These are phyloP conservation scores for Oenanthe sinensis DNA, from an alignment of 129 eudicot genomes.

Conservation along the genomic window DNA sequence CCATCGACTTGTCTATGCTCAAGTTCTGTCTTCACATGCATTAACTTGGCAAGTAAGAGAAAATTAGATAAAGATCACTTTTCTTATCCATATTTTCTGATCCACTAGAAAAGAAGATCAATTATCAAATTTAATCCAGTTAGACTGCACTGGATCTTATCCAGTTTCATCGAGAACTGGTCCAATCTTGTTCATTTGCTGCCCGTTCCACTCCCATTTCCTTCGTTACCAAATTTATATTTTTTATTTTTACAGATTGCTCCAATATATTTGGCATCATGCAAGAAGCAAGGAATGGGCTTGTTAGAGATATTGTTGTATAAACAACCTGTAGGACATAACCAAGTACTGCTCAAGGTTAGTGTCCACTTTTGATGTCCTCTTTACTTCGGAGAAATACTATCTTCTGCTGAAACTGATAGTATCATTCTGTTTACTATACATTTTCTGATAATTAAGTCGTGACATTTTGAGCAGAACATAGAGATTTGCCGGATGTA, in stretches of 20 bases:
- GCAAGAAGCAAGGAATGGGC: slow-evolving; percentile 78
- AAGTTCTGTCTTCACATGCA: slow-evolving; percentile 82
- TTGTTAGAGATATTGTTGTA: slow-evolving; percentile 76
- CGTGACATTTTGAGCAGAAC: slow-evolving; percentile 32
- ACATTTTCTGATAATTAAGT: slow-evolving; percentile 5
- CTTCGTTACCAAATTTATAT: neutral
- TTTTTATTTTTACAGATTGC: slow-evolving; percentile 48
- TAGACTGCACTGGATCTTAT: neutral
- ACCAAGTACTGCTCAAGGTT: slow-evolving; percentile 70
- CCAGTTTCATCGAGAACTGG: neutral
- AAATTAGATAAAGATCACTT: slow-evolving; percentile 7
- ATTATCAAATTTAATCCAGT: neutral
- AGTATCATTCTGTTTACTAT: neutral
- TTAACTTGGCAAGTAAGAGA: slow-evolving; percentile 93
- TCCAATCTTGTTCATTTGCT: neutral
- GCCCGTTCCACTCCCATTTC: neutral
- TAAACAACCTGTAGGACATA: slow-evolving; percentile 80
- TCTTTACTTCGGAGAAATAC: neutral
- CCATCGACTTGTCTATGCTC: slow-evolving; percentile 89
- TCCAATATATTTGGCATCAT: slow-evolving; percentile 81
- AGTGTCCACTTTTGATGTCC: neutral
- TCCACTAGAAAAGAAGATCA: neutral
- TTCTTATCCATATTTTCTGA: neutral
- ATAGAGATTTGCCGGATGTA: slow-evolving; percentile 90
- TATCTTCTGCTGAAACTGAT: slow-evolving; percentile 6